Evolutionary conservation across 2,329 filamentous ascomycete species (phyloP), one percentile per base, ranked within the genome.

Genomic region (Mollisia scopiformis): DNA sequence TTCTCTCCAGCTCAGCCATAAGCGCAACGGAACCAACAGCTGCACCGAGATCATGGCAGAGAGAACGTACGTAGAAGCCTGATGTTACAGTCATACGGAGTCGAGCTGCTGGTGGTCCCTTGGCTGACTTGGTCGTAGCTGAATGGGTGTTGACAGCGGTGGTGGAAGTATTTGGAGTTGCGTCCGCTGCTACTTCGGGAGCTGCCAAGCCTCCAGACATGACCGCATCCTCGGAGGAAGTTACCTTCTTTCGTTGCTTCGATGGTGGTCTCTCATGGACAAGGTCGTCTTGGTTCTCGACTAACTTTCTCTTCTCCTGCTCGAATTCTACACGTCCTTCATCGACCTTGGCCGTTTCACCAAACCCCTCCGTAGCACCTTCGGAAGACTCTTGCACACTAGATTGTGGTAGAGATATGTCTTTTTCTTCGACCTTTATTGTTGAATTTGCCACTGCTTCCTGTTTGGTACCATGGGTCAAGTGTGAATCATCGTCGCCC

Each of bases 61-160:
- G 87, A 60, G 91, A 96, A 64, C 95, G 90, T 14, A 99, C 93
- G 75, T 99, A 99, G 81, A 97, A 99, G 39, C 95, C 95, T 0
- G 93, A 96, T 1, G 93, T 93, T 55, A 97, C 94, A 0, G 91
- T 96, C 86, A 99, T 92, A 59, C 90, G 88, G 62, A 99, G 86
- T 72, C 86, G 89, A 52, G 86, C 91, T 0, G 94, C 95, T 1
- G 94, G 87, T 1, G 92, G 87, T 0, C 84, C 86, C 71, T 87
- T 79, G 73, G 81, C 21, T 51, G 35, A 27, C 37, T 57, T 35
- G 23, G 53, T 50, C 27, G 49, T 41, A 21, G 47, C 46, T 23
- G 21, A 19, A 65, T 56, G 72, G 67, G 66, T n/a, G 62, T 59
- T 41, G 57, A 55, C n/a, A 31, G 27, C 37, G 56, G 65, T 51